phyloP scores from a whole-genome alignment of 2,329 filamentous ascomycete species.

The Hypoxylon sp. region DNA sequence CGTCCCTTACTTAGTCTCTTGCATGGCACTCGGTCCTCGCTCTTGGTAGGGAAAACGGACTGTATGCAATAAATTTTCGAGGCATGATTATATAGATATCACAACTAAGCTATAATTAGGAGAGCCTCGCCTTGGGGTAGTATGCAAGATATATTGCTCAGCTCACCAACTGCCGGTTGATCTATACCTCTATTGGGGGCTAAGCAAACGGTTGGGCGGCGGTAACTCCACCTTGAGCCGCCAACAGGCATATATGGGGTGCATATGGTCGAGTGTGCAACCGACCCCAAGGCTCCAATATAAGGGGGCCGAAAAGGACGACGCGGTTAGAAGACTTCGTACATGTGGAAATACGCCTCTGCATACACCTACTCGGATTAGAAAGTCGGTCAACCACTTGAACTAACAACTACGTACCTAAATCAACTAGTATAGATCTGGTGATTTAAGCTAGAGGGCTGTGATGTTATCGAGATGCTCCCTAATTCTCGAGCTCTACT shows the following conservation, averaged over 20 bases:
- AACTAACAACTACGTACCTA: background rate
- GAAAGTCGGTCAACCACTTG: background rate
- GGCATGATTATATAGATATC: background rate
- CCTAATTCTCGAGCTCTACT: too few relatives aligned
- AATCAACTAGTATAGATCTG: background rate
- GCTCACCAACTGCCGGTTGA: conserved; percentile 5
- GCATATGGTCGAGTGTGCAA: conserved; percentile 1
- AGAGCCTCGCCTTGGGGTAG: background rate
- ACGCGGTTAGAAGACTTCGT: conserved; percentile 2
- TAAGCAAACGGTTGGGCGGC: background rate
- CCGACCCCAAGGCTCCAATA: conserved; percentile 1
- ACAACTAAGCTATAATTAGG: background rate
- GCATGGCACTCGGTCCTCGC: background rate
- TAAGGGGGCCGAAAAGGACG: background rate
- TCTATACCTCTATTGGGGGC: conserved; percentile 4
- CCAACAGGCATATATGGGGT: conserved; percentile 19
- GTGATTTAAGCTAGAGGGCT: background rate
- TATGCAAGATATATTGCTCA: background rate
- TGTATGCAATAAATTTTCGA: conserved; percentile 1
- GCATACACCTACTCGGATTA: background rate
- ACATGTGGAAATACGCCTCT: background rate
- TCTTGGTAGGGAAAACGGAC: background rate
- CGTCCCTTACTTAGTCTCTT: conserved; percentile 6
- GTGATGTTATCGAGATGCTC: background rate
- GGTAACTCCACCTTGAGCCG: conserved; percentile 10